phyloP scores from a whole-genome alignment of 1,284 basidiomycete species.

The Moniliella sp. region DNA sequence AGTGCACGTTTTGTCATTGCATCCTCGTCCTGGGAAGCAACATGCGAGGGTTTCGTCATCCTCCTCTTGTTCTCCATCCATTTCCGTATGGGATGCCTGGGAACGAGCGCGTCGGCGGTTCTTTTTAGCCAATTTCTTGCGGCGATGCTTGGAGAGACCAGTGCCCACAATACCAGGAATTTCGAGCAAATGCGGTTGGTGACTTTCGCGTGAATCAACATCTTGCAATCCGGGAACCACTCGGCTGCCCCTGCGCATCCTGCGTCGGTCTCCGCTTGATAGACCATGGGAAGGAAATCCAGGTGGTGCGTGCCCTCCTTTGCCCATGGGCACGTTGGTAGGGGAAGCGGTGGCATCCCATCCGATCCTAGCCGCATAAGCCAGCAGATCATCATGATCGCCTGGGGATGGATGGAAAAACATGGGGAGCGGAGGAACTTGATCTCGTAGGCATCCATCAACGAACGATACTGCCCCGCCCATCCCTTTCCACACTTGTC shows the following conservation, averaged over 20 bases:
- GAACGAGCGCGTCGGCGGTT: too few relatives aligned
- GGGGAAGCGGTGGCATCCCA: background rate
- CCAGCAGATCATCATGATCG: constrained; percentile 31
- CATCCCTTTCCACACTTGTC: constrained; percentile 20
- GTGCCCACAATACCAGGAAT: constrained; percentile 33
- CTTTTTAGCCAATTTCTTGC: constrained; percentile 28
- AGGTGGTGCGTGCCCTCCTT: background rate
- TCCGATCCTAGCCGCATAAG: constrained; percentile 16
- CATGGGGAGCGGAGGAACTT: constrained; percentile 32
- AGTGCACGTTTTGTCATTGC: constrained; percentile 1
- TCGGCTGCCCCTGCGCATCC: too few relatives aligned
- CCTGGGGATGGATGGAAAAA: constrained; percentile 34
- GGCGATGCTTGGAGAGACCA: constrained; percentile 32
- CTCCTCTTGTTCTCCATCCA: too few relatives aligned
- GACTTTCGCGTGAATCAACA: too few relatives aligned
- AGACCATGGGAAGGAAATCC: too few relatives aligned
- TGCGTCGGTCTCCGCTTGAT: too few relatives aligned
- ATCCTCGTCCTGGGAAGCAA: too few relatives aligned
- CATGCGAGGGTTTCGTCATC: too few relatives aligned
- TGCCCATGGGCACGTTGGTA: background rate
- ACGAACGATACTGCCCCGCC: constrained; percentile 12
- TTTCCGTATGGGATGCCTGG: too few relatives aligned
- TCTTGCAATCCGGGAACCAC: too few relatives aligned
- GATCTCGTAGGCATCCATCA: constrained; percentile 14
- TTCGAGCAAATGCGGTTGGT: constrained; percentile 19